Conservation (phyloP, 1,139 yeast genomes). For the Pichia sp. region DNA sequence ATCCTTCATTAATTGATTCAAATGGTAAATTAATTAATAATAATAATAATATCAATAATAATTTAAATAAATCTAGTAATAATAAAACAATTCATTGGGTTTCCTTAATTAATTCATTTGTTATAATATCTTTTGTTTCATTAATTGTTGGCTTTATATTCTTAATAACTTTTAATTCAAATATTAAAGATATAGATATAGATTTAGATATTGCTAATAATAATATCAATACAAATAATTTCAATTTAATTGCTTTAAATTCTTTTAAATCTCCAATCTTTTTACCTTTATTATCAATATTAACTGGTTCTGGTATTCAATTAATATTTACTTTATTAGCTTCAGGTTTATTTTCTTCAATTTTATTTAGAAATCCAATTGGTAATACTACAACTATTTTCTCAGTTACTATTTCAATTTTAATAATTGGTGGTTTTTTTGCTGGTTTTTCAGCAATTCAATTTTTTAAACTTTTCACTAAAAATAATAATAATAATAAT, state of each 20-base stretch:
- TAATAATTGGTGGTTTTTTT: conserved; percentile 63
- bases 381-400: conserved; percentile 60
- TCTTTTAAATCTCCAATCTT: conserved; percentile 48
- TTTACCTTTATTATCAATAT: conserved; percentile 44
- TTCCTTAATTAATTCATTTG: conserved; percentile 59
- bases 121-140: conserved; percentile 52
- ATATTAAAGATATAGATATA: background rate
- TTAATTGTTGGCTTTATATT: conserved; percentile 59
- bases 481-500: conserved; percentile 27
- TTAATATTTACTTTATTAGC: conserved; percentile 58
- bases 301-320: conserved; percentile 74
- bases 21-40: conserved; percentile 6
- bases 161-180: conserved; percentile 36
- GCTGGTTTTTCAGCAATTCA: conserved; percentile 69
- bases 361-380: conserved; percentile 37
- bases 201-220: background rate
- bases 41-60: conserved; percentile 27
- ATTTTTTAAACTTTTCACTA: conserved; percentile 44
- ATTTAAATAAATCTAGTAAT: conserved; percentile 35
- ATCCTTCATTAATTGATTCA: conserved; percentile 17
- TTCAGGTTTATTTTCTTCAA: conserved; percentile 51
- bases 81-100: conserved; percentile 59
- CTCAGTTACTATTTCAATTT: conserved; percentile 52
- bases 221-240: background rate
- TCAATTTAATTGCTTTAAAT: conserved; percentile 38